A percentile compares a stretch with the other conserved stretches of the same genome.
Conservation (phyloP, 2,329 filamentous ascomycete species). For the Erysiphe pulchra region DNA sequence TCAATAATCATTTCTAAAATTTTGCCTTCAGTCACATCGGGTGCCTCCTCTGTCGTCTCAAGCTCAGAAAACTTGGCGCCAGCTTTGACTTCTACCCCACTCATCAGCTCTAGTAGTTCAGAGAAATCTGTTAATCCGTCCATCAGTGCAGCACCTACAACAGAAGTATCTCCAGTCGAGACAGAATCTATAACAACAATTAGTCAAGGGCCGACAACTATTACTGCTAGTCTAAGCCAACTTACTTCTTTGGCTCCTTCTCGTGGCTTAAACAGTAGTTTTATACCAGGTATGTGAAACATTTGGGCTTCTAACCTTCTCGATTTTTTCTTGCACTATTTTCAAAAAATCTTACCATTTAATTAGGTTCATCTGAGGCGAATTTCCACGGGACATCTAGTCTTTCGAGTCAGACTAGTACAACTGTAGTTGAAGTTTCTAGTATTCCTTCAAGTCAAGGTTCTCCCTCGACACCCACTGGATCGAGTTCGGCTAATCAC, state of each 20-base stretch:
- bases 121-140: neutral
- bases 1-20: too few relatives aligned
- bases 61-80: too few relatives aligned
- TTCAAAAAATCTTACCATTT: neutral
- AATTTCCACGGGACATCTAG: neutral
- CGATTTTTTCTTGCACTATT: neutral
- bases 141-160: neutral
- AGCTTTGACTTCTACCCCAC: too few relatives aligned
- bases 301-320: neutral
- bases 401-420: neutral
- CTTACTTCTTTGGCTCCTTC: neutral
- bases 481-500: neutral
- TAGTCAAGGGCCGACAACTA: neutral
- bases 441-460: neutral
- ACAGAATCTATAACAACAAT: neutral
- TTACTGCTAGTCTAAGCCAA: neutral
- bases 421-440: neutral
- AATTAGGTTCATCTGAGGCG: neutral
- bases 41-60: too few relatives aligned
- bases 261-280: neutral
- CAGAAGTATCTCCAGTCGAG: neutral
- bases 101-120: too few relatives aligned
- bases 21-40: too few relatives aligned
- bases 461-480: neutral
- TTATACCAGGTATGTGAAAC: neutral